Evolutionary conservation across 148 eudicot genomes (phyloP).

Genomic region (Salicornia ramosissima): DNA sequence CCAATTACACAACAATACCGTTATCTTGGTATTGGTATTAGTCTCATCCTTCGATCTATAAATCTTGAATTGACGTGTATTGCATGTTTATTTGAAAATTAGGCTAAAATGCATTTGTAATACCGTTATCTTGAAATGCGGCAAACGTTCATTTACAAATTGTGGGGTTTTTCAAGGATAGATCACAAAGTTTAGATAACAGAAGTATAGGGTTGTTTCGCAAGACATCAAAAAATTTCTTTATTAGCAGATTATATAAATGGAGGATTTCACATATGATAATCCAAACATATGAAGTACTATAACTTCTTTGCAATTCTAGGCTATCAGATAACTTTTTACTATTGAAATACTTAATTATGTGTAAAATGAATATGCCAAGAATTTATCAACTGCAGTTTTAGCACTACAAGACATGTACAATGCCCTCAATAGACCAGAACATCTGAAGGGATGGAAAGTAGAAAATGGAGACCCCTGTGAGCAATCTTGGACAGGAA

Average conservation of each 20-base stretch:
- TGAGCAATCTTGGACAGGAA: constrained; percentile 73
- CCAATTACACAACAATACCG: too few relatives aligned
- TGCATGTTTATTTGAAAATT: neutral
- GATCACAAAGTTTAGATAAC: neutral
- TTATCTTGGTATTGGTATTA: too few relatives aligned
- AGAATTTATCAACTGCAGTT: constrained; percentile 36
- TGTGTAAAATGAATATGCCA: neutral
- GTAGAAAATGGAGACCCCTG: constrained; percentile 69
- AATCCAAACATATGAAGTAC: too few relatives aligned
- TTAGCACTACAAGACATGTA: constrained; percentile 63
- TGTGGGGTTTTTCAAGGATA: too few relatives aligned
- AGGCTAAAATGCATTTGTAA: neutral
- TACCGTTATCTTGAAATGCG: neutral
- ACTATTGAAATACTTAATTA: neutral
- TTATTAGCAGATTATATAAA: neutral
- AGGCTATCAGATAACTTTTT: neutral
- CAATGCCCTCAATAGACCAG: constrained; percentile 51
- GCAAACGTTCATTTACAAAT: too few relatives aligned
- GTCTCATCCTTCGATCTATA: too few relatives aligned
- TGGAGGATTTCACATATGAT: neutral
- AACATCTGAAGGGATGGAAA: constrained; percentile 69
- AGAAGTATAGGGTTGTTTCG: neutral
- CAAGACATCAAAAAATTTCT: neutral
- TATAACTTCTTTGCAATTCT: neutral
- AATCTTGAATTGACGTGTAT: neutral